A percentile compares a stretch with the other conserved stretches of the same genome.
phyloP scores from a whole-genome alignment of 2,329 filamentous ascomycete genomes.

The Alternaria atra region DNA sequence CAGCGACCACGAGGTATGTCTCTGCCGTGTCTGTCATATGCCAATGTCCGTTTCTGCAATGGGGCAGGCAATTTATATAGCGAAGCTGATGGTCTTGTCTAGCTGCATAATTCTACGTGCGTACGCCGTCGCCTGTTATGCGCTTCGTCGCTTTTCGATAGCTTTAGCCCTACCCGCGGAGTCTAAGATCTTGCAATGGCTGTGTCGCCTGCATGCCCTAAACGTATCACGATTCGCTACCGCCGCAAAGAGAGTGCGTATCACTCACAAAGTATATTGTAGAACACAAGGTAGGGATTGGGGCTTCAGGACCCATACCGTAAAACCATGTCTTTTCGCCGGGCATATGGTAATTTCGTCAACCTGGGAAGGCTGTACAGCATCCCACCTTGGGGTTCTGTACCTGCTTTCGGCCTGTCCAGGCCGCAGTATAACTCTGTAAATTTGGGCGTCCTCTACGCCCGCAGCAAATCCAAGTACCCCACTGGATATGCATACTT shows the following conservation, averaged over 20 bases:
- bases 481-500: slow-evolving; percentile 31
- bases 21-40: background rate
- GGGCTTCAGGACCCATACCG: background rate
- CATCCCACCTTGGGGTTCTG: slow-evolving; percentile 5
- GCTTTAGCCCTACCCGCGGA: slow-evolving; percentile 3
- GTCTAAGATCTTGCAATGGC: slow-evolving; percentile 9
- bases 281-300: background rate
- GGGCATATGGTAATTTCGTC: slow-evolving; percentile 19
- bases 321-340: slow-evolving; percentile 13
- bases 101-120: slow-evolving; percentile 1
- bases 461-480: background rate
- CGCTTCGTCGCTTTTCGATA: slow-evolving; percentile 16
- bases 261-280: background rate
- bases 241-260: background rate
- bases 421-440: slow-evolving; percentile 14
- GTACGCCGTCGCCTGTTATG: slow-evolving; percentile 11
- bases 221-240: background rate
- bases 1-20: slow-evolving; percentile 18
- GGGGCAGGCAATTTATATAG: background rate
- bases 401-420: background rate
- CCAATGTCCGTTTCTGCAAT: background rate
- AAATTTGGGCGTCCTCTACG: slow-evolving; percentile 27
- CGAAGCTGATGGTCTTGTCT: slow-evolving; percentile 1
- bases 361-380: slow-evolving; percentile 25
- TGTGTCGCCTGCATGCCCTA: slow-evolving; percentile 6